These are phyloP conservation scores for Colletotrichum lentis DNA, from an alignment of 2,329 filamentous ascomycete species.

Conservation along the genomic window DNA sequence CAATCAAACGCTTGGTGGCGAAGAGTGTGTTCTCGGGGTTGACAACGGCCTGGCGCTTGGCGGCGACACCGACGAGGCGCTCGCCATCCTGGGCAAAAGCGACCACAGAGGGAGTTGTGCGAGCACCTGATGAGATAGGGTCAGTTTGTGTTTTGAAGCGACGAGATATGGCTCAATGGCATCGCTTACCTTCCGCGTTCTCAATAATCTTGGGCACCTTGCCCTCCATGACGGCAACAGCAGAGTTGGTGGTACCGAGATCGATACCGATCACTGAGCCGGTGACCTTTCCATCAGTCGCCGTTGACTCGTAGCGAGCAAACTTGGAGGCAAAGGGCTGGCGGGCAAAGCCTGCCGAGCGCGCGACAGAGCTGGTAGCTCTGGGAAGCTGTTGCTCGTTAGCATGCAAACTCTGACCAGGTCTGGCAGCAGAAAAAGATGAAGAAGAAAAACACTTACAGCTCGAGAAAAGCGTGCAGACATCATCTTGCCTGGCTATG, in stretches of 20 bases:
- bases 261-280: slow-evolving; percentile 98
- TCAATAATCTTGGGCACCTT: slow-evolving; percentile 96
- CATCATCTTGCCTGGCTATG: slow-evolving; percentile 66
- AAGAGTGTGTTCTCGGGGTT: slow-evolving; percentile 99
- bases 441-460: slow-evolving; percentile 60
- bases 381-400: slow-evolving; percentile 72
- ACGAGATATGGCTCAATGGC: background rate
- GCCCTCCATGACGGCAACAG: slow-evolving; percentile 97
- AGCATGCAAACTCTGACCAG: slow-evolving; percentile 38
- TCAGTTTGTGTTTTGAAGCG: slow-evolving; percentile 10
- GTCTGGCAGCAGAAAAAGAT: slow-evolving; percentile 42
- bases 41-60: slow-evolving; percentile 97
- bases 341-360: slow-evolving; percentile 72
- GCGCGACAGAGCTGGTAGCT: slow-evolving; percentile 73
- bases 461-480: slow-evolving; percentile 76
- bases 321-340: slow-evolving; percentile 77
- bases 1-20: slow-evolving; percentile 98
- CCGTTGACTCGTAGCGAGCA: slow-evolving; percentile 78
- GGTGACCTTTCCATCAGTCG: slow-evolving; percentile 81
- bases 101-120: slow-evolving; percentile 93
- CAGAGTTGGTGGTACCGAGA: slow-evolving; percentile 97
- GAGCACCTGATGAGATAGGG: slow-evolving; percentile 66
- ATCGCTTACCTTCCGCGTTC: slow-evolving; percentile 83
- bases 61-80: slow-evolving; percentile 94
- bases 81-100: slow-evolving; percentile 96